Base-by-base conservation (phyloP, 371 early-diverging fungal genomes). In the Zopfochytrium polystomum region DNA sequence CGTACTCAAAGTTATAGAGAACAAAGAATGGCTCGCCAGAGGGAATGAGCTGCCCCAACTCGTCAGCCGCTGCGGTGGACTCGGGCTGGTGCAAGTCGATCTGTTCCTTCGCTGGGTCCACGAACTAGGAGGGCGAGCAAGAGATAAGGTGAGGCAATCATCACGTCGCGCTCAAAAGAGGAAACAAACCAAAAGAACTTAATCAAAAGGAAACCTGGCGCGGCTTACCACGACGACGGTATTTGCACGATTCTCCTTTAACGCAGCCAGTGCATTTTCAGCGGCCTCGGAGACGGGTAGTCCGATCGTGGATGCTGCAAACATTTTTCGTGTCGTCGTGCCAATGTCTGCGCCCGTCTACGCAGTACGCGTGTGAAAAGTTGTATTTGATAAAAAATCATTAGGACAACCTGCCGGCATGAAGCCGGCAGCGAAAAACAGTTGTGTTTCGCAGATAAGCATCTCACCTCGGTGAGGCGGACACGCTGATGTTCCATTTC, bases 401-500 rank as follows among this genome's bases (percentile, higher is more conserved):
- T n/a, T 11, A 42, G n/a, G 42, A 13, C n/a, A 42, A 42, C 13
- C n/a, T 42, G n/a, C 42, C 42, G 42, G 42, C 42, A 13, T 13
- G 11, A 42, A 42, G n/a, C 11, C 42, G 42, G 42, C 11, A n/a
- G 11, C 13, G 13, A 22, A 7, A 25, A 48, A 20, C 48, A 9
- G 23, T 22, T 48, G 7, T 13, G 15, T 48, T 20, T 20, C 48
- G 25, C 48, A 13, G 13, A 13, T 48, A n/a, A n/a, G n/a, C n/a
- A 9, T 22, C 48, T 7, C 23, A 48, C 48, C 22, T 48, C 88
- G 18, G 81, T 78, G 7, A 76, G 72, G 38, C 79, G 80, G 45
- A 90, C 78, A 62, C 84, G 83, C 56, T 80, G 84, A 56, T 87
- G 60, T 68, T 90, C 90, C 58, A 74, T 76, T 66, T 93, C 94